phyloP scores from a whole-genome alignment of 192 early-diverging fungal genomes.

The Tieghemiomyces parasiticus region DNA sequence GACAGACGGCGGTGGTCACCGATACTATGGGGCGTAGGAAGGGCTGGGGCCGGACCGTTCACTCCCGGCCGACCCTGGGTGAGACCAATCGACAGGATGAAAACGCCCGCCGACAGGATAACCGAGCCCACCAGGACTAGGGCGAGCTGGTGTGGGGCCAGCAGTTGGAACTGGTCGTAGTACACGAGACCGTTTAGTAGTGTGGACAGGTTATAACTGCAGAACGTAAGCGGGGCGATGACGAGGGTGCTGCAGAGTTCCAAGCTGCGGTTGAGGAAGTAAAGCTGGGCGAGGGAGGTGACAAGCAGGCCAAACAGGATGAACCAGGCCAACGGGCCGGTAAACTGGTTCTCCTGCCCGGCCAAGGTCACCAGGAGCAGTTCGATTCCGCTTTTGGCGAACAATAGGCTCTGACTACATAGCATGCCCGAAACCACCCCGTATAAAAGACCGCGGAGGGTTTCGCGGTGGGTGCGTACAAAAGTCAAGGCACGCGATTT shows the following conservation, averaged over 20 bases:
- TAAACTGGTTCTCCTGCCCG: slow-evolving; percentile 45
- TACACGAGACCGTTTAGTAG: slow-evolving; percentile 67
- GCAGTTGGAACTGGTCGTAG: slow-evolving; percentile 48
- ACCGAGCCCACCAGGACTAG: slow-evolving; percentile 15
- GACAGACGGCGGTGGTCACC: not conserved
- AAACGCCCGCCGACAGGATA: slow-evolving; percentile 2
- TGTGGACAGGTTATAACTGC: slow-evolving; percentile 53
- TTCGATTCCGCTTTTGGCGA: slow-evolving; percentile 64
- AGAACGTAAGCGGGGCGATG: slow-evolving; percentile 56
- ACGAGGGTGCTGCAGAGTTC: slow-evolving; percentile 59
- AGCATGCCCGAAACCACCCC: slow-evolving; percentile 52
- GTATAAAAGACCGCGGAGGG: slow-evolving; percentile 41
- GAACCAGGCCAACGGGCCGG: slow-evolving; percentile 47
- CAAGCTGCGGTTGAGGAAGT: slow-evolving; percentile 62
- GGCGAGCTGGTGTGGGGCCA: slow-evolving; percentile 38
- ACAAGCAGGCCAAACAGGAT: slow-evolving; percentile 42
- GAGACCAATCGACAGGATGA: slow-evolving; percentile 6
- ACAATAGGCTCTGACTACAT: slow-evolving; percentile 53
- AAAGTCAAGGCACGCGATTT: not conserved
- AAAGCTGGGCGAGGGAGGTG: slow-evolving; percentile 39
- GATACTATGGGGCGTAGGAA: not conserved
- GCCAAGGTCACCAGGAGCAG: slow-evolving; percentile 42
- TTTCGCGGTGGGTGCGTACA: not conserved
- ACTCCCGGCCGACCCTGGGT: not conserved
- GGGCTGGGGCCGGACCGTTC: not conserved